phyloP scores from a whole-genome alignment of 192 early-diverging fungal species.

The Coemansia asiatica region DNA sequence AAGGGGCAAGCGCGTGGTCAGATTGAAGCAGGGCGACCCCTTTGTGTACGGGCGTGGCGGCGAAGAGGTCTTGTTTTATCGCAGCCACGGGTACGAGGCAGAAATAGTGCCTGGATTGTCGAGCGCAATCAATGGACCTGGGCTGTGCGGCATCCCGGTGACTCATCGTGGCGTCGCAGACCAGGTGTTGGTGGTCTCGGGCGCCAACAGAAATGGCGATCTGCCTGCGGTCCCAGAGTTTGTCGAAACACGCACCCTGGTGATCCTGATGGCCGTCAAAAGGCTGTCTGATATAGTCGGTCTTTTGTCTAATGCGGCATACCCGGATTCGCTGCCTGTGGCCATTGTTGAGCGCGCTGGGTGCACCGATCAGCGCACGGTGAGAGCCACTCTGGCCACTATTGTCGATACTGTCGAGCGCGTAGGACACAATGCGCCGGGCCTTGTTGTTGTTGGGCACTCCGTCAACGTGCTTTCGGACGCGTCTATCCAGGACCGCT shows the following conservation, averaged over 20 bases:
- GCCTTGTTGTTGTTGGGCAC: constrained; percentile 78
- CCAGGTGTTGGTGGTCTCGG: constrained; percentile 81
- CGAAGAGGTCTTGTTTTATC: constrained; percentile 81
- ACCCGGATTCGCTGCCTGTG: constrained; percentile 66
- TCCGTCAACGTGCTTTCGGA: constrained; percentile 58
- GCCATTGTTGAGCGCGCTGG: constrained; percentile 85
- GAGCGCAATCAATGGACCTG: constrained; percentile 74
- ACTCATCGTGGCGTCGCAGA: constrained; percentile 88
- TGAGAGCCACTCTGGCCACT: constrained; percentile 63
- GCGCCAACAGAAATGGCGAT: constrained; percentile 73
- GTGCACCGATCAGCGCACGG: constrained; percentile 69
- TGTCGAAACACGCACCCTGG: constrained; percentile 67
- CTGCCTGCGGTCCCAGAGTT: constrained; percentile 74
- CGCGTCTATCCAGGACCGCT: constrained; percentile 46
- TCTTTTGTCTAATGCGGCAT: constrained; percentile 60
- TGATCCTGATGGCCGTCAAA: constrained; percentile 84
- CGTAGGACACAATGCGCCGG: constrained; percentile 68
- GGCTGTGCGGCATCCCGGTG: constrained; percentile 73
- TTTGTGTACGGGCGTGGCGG: constrained; percentile 91
- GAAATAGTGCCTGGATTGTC: constrained; percentile 78
- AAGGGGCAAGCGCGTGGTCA: constrained; percentile 68
- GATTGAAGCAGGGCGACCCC: constrained; percentile 91
- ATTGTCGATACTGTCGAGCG: constrained; percentile 66
- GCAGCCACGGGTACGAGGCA: constrained; percentile 66
- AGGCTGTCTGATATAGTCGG: constrained; percentile 65